Evolutionary conservation across 257 asterid genomes (phyloP).

Genomic region (Anisodus acutangulus): DNA sequence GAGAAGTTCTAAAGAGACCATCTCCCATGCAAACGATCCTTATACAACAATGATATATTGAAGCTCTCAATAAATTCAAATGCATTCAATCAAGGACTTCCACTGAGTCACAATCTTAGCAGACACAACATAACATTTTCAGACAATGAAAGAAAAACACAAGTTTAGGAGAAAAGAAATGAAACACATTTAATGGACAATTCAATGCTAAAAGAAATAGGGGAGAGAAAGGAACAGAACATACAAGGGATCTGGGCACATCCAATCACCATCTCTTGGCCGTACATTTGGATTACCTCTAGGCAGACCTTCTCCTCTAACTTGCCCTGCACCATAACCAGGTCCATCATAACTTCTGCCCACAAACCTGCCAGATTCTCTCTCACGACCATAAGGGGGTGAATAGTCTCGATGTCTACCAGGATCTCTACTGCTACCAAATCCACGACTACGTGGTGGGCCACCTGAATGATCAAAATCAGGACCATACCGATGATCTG

Average conservation of each 20-base stretch:
- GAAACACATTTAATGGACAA: constrained; percentile 23
- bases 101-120: background rate
- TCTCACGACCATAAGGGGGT: constrained; percentile 67
- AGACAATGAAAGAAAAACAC: background rate
- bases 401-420: constrained; percentile 70
- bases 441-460: constrained; percentile 59
- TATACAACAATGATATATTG: background rate
- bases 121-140: background rate
- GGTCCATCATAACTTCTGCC: constrained; percentile 70
- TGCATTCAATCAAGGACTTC: constrained; percentile 3
- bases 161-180: background rate
- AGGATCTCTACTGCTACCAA: constrained; percentile 65
- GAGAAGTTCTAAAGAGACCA: background rate
- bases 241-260: constrained; percentile 83
- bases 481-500: constrained; percentile 65
- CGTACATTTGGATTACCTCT: constrained; percentile 85
- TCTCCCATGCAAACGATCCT: background rate
- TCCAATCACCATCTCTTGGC: constrained; percentile 95
- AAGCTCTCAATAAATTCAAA: constrained; percentile 20
- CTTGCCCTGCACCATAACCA: constrained; percentile 61
- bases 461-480: constrained; percentile 69
- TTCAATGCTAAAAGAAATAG: constrained; percentile 22
- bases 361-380: constrained; percentile 59
- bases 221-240: constrained; percentile 35
- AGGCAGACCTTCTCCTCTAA: constrained; percentile 59